phyloP scores from a whole-genome alignment of 148 eudicot species.

The Heliamphora exappendiculata region DNA sequence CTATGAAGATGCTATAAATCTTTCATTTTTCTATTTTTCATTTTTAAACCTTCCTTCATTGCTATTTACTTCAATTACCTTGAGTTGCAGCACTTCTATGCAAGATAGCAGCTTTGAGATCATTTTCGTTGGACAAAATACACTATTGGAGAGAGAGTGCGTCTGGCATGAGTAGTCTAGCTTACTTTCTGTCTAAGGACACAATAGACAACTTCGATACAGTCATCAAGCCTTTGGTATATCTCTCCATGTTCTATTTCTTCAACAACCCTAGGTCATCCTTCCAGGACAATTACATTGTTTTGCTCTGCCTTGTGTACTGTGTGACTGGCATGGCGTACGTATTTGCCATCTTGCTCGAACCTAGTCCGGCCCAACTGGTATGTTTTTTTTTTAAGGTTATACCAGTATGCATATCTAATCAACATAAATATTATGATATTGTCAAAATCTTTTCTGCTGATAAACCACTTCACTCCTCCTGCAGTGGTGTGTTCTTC shows the following conservation, averaged over 20 bases:
- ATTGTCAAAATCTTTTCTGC: background rate
- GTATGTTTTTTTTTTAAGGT: conserved; percentile 27
- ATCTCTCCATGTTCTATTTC: conserved; percentile 89
- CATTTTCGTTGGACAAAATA: conserved; percentile 78
- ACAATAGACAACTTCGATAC: conserved; percentile 72
- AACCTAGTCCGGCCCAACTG: conserved; percentile 80
- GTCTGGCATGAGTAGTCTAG: conserved; percentile 80
- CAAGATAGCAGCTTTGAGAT: conserved; percentile 80
- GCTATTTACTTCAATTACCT: conserved; percentile 1
- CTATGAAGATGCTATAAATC: background rate
- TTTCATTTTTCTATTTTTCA: background rate
- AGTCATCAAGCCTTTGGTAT: conserved; percentile 75
- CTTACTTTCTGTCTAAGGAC: conserved; percentile 86
- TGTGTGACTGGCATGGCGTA: conserved; percentile 96
- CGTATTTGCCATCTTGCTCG: conserved; percentile 67
- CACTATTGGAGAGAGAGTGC: conserved; percentile 85
- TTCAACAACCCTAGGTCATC: conserved; percentile 88
- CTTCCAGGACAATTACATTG: conserved; percentile 56
- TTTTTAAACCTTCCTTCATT: background rate
- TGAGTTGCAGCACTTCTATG: conserved; percentile 64
- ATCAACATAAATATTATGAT: background rate
- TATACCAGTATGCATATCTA: background rate
- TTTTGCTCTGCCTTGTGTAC: conserved; percentile 78
- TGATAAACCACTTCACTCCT: background rate
- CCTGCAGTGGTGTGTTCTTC: conserved; percentile 83